phyloP scores from a whole-genome alignment of 257 asterid species.

The Solanum corneliomulleri region DNA sequence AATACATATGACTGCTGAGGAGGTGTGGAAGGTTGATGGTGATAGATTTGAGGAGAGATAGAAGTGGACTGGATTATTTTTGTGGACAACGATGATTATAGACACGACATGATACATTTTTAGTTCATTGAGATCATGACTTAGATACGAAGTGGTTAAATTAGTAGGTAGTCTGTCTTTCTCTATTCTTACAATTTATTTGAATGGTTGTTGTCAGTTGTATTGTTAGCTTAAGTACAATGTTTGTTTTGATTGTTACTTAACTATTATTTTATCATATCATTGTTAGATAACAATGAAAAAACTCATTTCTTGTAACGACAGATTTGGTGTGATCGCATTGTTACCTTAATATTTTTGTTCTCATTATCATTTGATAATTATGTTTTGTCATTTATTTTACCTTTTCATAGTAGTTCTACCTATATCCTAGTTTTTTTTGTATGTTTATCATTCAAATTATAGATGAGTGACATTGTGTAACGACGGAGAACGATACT shows the following conservation, averaged over 20 bases:
- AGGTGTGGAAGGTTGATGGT: background rate
- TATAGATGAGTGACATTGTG: background rate
- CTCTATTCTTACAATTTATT: background rate
- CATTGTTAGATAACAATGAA: background rate
- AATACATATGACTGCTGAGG: background rate
- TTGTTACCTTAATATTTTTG: background rate
- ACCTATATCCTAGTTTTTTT: too few relatives aligned
- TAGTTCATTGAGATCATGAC: background rate
- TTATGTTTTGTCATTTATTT: too few relatives aligned
- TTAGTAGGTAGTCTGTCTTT: background rate
- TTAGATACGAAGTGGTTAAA: background rate
- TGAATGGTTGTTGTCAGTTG: background rate
- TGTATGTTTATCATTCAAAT: background rate
- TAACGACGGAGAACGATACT: fast-evolving
- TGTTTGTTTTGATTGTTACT: background rate
- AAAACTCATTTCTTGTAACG: background rate
- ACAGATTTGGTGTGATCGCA: background rate
- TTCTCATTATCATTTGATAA: background rate
- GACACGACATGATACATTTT: background rate
- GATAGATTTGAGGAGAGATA: background rate
- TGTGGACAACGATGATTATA: background rate
- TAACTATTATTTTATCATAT: background rate
- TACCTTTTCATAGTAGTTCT: background rate
- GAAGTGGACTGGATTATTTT: background rate
- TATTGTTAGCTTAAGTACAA: background rate